A percentile compares a stretch with the other conserved stretches of the same genome.
Evolutionary conservation across 305 asterid species (phyloP).

Genomic region (Fraxinus sp.): DNA sequence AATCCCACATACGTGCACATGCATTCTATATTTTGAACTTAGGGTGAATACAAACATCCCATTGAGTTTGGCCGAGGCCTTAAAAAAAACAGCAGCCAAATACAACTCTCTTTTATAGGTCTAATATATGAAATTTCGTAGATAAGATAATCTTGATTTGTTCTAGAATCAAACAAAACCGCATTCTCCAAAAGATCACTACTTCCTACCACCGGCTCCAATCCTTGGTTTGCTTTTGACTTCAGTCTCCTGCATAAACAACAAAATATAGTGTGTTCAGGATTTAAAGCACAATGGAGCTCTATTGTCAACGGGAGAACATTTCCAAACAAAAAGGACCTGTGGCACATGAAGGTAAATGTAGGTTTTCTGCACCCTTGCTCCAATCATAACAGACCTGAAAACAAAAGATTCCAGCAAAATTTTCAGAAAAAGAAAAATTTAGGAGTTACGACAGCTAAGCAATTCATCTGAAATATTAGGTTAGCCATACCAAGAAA

Average conservation of each 20-base stretch:
- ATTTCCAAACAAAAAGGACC: slow-evolving; percentile 29
- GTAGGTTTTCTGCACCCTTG: slow-evolving; percentile 89
- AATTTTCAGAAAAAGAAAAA: neutral
- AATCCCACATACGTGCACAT: neutral
- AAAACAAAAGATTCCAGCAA: neutral
- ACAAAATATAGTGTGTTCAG: neutral
- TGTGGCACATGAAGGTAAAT: slow-evolving; percentile 74
- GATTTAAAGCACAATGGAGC: neutral
- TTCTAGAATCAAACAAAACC: neutral
- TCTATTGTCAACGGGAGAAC: neutral
- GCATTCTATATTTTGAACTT: neutral
- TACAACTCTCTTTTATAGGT: neutral
- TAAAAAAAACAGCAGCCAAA: neutral
- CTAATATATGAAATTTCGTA: neutral
- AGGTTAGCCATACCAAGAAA: neutral
- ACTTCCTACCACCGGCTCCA: slow-evolving; percentile 57
- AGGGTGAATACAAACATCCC: neutral
- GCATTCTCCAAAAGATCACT: neutral
- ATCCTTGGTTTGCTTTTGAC: slow-evolving; percentile 84
- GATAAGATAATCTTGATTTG: neutral
- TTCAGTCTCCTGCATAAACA: slow-evolving; percentile 62
- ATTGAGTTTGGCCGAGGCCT: neutral
- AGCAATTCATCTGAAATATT: neutral
- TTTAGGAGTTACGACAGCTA: neutral
- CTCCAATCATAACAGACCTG: slow-evolving; percentile 97